phyloP scores from a whole-genome alignment of 495 filamentous ascomycete species.

The Podospora conica region DNA sequence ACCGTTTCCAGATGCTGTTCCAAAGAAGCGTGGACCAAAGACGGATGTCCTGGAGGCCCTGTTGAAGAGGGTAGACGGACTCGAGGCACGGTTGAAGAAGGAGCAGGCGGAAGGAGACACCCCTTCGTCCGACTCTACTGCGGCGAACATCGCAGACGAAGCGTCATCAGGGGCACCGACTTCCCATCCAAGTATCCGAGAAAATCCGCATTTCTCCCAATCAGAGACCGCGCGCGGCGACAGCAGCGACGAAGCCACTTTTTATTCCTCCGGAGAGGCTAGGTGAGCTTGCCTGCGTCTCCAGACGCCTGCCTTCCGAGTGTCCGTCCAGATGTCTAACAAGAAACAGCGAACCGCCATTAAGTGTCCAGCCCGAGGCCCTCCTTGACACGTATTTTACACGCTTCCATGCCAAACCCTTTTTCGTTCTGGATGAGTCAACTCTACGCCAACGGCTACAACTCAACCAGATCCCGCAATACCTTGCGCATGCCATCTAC shows the following conservation, averaged over 20 bases:
- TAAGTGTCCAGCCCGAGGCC: conserved; percentile 45
- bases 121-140: conserved; percentile 30
- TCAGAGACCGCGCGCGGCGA: conserved; percentile 5
- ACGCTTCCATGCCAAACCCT: conserved; percentile 72
- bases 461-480: conserved; percentile 56
- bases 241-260: conserved; percentile 8
- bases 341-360: conserved; percentile 32
- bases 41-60: conserved; percentile 82
- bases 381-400: conserved; percentile 72
- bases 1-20: conserved; percentile 61
- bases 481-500: conserved; percentile 64
- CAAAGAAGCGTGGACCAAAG: conserved; percentile 83
- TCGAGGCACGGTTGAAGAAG: conserved; percentile 73
- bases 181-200: background rate
- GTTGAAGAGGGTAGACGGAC: conserved; percentile 73
- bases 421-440: conserved; percentile 68
- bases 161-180: conserved; percentile 13
- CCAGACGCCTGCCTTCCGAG: background rate
- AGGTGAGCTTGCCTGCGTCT: conserved; percentile 5
- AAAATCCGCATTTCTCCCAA: background rate
- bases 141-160: conserved; percentile 12
- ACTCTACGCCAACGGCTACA: conserved; percentile 60
- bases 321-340: background rate
- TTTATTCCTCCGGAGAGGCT: conserved; percentile 10
- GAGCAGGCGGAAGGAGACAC: conserved; percentile 45